Evolutionary conservation across 352 stramenopile genomes (phyloP).

Genomic region (Pythium rhizo-oryzae): DNA sequence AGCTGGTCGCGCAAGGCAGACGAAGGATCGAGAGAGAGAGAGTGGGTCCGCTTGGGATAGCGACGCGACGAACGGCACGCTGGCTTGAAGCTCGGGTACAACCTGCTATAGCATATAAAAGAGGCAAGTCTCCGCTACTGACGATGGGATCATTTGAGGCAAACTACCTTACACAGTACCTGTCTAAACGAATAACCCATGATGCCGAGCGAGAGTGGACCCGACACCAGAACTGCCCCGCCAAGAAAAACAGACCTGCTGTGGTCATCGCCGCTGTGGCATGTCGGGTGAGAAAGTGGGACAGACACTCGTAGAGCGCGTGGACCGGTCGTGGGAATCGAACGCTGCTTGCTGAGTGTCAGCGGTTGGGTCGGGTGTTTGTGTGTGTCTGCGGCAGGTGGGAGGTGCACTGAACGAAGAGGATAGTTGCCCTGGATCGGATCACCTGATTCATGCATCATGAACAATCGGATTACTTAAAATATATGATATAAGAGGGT

Average conservation of each 20-base stretch:
- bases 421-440: too few relatives aligned
- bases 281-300: background rate
- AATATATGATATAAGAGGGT: too few relatives aligned
- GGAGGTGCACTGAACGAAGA: too few relatives aligned
- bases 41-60: constrained; percentile 2
- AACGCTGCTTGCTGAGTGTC: too few relatives aligned
- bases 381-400: too few relatives aligned
- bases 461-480: too few relatives aligned
- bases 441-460: too few relatives aligned
- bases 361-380: too few relatives aligned
- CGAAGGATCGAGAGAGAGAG: background rate
- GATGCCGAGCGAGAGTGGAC: background rate
- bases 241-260: background rate
- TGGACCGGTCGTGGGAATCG: too few relatives aligned
- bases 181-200: background rate
- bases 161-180: background rate
- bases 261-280: background rate
- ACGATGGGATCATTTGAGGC: background rate
- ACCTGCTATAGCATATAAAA: background rate
- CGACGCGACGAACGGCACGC: background rate
- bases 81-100: background rate
- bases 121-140: background rate
- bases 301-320: background rate
- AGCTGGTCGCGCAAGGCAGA: background rate
- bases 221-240: background rate